Base-by-base conservation (phyloP, 257 asterid species). In the Nicotiana tabacum region DNA sequence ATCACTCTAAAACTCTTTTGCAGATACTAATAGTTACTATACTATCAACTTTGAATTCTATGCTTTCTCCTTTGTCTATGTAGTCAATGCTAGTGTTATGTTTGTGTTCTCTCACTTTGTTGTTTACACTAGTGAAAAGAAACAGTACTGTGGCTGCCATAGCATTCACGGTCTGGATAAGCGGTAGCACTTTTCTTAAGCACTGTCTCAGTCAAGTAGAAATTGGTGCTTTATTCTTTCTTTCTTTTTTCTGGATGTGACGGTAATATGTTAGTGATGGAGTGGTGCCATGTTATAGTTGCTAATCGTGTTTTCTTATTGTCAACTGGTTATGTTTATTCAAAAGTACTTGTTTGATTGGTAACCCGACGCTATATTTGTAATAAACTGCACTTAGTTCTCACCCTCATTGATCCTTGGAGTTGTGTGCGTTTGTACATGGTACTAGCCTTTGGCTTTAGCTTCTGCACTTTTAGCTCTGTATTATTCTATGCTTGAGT, bases 401-500 rank as follows among this genome's bases (percentile, higher is more conserved):
- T 74, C 64, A 46, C 62, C 7, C 80, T 74, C 43, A 74, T 74
- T 74, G 80, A 74, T 48, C 37, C 15, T 37, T 48, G 80, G 61
- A 74, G 64, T 51, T 74, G 80, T 48, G 27, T 27, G 80, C 64
- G 24, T 74, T 48, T 27, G 80, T 15, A 74, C 80, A 46, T 74
- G 80, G 60, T 72, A 12, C 37, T 46, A 24, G 24, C 62, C 80
- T 48, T 74, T 48, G 15, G 64, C 62, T 74, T 74, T 29, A 48
- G 80, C 60, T 74, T 74, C 43, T 74, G 43, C 39, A 13, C 62
- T 74, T 48, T n/a, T 27, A 48, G 4, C 43, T 48, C 37, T 46
- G 37, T 72, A 72, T 21, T 46, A 72, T 1, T 21, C 37, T 10
- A 4, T 18, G 12, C 32, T 53, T 72, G 60, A 72, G 24, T 72